A percentile compares a stretch with the other conserved stretches of the same genome.
Conservation (phyloP, 768 basidiomycete species). For the Lactifluus rugatus region DNA sequence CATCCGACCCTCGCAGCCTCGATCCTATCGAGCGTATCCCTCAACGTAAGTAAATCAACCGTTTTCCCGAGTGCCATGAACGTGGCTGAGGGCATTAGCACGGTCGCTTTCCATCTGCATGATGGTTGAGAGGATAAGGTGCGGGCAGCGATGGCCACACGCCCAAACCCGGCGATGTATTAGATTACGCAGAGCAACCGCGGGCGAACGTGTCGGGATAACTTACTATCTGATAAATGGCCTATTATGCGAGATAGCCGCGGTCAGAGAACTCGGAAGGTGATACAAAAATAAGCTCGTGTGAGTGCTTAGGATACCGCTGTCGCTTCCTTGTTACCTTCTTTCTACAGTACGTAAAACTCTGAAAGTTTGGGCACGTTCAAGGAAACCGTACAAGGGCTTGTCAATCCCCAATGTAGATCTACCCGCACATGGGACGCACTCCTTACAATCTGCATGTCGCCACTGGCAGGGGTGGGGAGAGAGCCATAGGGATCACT, state of each 20-base stretch:
- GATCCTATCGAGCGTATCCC: slow-evolving; percentile 25
- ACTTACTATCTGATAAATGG: slow-evolving; percentile 23
- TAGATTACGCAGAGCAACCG: slow-evolving; percentile 10
- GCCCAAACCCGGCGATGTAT: slow-evolving; percentile 25
- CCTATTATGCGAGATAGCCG: background rate
- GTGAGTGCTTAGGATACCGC: slow-evolving; percentile 24
- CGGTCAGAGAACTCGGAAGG: background rate
- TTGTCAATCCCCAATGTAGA: background rate
- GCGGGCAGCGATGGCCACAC: slow-evolving; percentile 5
- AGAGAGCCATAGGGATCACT: slow-evolving; percentile 27
- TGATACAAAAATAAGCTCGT: background rate
- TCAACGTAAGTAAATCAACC: slow-evolving; percentile 26
- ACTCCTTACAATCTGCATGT: slow-evolving; percentile 22
- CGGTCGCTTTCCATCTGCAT: slow-evolving; percentile 23
- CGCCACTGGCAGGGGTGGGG: slow-evolving; percentile 1
- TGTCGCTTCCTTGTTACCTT: slow-evolving; percentile 26
- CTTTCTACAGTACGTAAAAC: slow-evolving; percentile 22
- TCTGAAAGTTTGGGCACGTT: slow-evolving; percentile 27
- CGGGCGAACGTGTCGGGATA: slow-evolving; percentile 17
- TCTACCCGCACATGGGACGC: background rate
- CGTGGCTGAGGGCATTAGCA: slow-evolving; percentile 27
- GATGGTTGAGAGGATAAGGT: too few relatives aligned
- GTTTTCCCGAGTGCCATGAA: slow-evolving; percentile 22
- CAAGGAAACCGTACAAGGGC: slow-evolving; percentile 19
- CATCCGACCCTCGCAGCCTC: slow-evolving; percentile 18